These are phyloP conservation scores for Solanum arcanum DNA, from an alignment of 257 asterid genomes.

Conservation along the genomic window DNA sequence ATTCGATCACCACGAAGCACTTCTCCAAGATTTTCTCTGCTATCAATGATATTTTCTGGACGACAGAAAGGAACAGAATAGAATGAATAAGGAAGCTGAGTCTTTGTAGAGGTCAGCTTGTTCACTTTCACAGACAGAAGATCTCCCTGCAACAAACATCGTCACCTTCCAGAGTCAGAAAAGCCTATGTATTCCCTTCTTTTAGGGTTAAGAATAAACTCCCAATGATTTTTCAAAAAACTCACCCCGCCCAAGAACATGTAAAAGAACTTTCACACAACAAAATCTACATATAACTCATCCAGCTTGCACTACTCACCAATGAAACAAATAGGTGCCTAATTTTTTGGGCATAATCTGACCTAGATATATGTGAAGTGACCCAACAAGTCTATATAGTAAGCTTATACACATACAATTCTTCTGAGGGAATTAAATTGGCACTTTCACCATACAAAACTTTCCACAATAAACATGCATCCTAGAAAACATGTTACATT, in stretches of 20 bases:
- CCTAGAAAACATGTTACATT: too few species aligned
- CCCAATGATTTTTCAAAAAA: not conserved
- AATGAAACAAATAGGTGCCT: not conserved
- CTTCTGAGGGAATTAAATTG: not conserved
- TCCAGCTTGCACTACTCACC: not conserved
- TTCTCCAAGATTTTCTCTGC: constrained; percentile 75
- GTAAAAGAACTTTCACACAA: not conserved
- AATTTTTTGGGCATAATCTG: not conserved
- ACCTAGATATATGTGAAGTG: not conserved
- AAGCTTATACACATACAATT: not conserved
- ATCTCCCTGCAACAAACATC: constrained; percentile 40
- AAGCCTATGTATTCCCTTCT: not conserved
- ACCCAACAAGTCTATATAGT: not conserved
- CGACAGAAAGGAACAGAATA: constrained; percentile 52
- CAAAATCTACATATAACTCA: not conserved
- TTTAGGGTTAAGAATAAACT: not conserved
- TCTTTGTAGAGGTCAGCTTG: constrained; percentile 63
- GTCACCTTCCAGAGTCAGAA: not conserved
- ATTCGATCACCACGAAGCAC: constrained; percentile 82
- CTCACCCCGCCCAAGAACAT: not conserved
- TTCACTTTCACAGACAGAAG: constrained; percentile 56
- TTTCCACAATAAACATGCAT: too few species aligned
- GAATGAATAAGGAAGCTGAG: constrained; percentile 71
- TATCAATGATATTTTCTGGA: constrained; percentile 49
- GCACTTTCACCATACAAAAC: too few species aligned